phyloP scores from a whole-genome alignment of 176 grass and related monocot genomes.

The Cenchrus americanus region DNA sequence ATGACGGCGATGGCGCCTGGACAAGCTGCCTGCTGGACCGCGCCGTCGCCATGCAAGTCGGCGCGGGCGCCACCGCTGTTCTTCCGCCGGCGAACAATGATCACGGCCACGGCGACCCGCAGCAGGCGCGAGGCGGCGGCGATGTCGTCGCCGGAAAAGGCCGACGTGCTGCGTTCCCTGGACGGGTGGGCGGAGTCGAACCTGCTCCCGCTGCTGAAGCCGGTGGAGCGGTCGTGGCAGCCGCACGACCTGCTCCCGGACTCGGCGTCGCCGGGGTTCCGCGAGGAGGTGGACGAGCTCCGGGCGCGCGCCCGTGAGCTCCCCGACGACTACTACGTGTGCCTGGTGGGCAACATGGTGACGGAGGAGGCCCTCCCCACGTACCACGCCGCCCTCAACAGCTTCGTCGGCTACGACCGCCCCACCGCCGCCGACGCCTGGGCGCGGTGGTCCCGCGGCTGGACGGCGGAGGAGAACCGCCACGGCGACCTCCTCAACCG shows the following conservation, averaged over 20 bases:
- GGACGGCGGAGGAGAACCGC: constrained; percentile 79
- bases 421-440: constrained; percentile 36
- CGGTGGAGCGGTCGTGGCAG: constrained; percentile 45
- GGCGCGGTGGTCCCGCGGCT: constrained; percentile 47
- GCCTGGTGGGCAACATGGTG: constrained; percentile 58
- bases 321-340: constrained; percentile 56
- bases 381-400: constrained; percentile 49
- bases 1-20: not conserved
- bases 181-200: constrained; percentile 46
- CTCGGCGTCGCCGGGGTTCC: constrained; percentile 31
- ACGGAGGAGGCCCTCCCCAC: constrained; percentile 56
- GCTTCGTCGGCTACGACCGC: constrained; percentile 37
- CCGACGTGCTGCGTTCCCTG: constrained; percentile 39
- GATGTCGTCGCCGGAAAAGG: not conserved
- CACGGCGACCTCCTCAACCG: constrained; percentile 62
- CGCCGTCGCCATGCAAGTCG: not conserved
- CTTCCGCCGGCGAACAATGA: not conserved
- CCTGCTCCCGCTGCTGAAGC: constrained; percentile 49
- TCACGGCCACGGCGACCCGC: not conserved
- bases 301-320: constrained; percentile 33
- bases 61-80: not conserved
- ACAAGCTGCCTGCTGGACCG: not conserved
- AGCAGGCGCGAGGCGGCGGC: no score
- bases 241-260: constrained; percentile 52
- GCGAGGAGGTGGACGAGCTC: constrained; percentile 40